Base-by-base conservation (phyloP, 148 eudicot genomes). In the Rhododendron vialii region DNA sequence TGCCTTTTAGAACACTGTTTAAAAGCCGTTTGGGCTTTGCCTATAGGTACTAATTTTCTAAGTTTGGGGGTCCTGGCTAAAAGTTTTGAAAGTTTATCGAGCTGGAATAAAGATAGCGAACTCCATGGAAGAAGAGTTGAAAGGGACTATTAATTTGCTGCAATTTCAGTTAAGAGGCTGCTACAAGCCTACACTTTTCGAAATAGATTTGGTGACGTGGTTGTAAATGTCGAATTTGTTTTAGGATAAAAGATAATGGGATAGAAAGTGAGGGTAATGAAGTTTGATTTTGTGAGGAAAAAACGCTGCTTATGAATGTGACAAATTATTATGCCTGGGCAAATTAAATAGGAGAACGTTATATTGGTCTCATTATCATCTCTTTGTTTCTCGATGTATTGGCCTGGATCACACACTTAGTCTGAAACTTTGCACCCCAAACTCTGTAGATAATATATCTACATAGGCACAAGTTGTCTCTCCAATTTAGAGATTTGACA, bases 401-500 rank as follows among this genome's bases (percentile, higher is more conserved):
- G 18, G 35, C 26, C 80, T 77, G 80, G 48, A 77, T 77, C 51
- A 77, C 51, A 77, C 30, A 20, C 50, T 24, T 3, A 1, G 9
- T 79, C 28, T n/a, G 26, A 79, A 79, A 33, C 36, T 14, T 45
- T 79, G 57, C 35, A 24, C 22, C 26, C 3, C 2, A 79, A 47
- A 8, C 36, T 45, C 22, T 43, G 33, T 6, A 41, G 45, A 41
- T 41, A 41, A 41, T 41, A 41, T 41, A 41, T 41, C 45, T 41
- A 10, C 24, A 12, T 48, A 12, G 82, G 82, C 35, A 48, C 20
- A 14, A 10, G 35, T 79, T 77, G 50, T 77, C 80, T 77, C 10
- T 79, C 82, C 22, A 48, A 48, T 24, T 79, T 79, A 33, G 82
- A 47, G 59, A 48, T 47, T 79, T 79, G 82, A 47, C 82, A 45